Conservation (phyloP, 176 grass and related monocot species). For the Zoysia pacifica region DNA sequence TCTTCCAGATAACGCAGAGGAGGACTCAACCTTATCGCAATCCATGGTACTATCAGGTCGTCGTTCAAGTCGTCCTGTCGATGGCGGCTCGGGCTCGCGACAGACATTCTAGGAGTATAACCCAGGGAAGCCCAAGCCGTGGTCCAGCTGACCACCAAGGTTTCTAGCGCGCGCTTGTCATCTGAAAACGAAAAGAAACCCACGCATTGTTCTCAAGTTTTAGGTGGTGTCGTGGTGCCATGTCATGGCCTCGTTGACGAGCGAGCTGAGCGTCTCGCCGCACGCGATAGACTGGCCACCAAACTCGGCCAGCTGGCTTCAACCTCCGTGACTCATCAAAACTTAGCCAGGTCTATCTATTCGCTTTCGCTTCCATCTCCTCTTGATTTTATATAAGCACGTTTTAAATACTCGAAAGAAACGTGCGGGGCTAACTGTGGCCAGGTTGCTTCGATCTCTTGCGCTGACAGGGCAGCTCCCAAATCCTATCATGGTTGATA, state of each 20-base stretch:
- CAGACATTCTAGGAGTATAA: not conserved
- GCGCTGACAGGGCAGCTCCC: not conserved
- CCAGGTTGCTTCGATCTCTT: not conserved
- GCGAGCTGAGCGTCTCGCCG: not conserved
- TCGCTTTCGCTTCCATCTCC: not conserved
- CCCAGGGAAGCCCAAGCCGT: not conserved
- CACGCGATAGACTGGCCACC: constrained; percentile 35
- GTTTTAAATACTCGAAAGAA: not conserved
- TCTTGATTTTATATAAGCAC: not conserved
- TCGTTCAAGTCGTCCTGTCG: constrained; percentile 1
- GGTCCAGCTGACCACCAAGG: not conserved
- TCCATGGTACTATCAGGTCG: not conserved
- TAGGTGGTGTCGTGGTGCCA: not conserved
- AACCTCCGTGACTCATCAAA: not conserved
- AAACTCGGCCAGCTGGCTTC: constrained; percentile 13
- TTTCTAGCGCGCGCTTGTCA: not conserved
- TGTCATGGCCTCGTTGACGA: not conserved
- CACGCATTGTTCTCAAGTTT: constrained; percentile 31
- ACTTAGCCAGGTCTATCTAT: not conserved
- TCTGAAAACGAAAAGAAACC: not conserved
- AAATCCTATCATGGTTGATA: not conserved
- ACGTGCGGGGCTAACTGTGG: not conserved
- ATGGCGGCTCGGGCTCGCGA: not conserved
- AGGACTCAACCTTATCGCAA: not conserved
- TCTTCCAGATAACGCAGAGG: constrained; percentile 18